Evolutionary conservation across 768 basidiomycete species (phyloP), one percentile per base, ranked within the genome.

Genomic region (Trametes cingulata): DNA sequence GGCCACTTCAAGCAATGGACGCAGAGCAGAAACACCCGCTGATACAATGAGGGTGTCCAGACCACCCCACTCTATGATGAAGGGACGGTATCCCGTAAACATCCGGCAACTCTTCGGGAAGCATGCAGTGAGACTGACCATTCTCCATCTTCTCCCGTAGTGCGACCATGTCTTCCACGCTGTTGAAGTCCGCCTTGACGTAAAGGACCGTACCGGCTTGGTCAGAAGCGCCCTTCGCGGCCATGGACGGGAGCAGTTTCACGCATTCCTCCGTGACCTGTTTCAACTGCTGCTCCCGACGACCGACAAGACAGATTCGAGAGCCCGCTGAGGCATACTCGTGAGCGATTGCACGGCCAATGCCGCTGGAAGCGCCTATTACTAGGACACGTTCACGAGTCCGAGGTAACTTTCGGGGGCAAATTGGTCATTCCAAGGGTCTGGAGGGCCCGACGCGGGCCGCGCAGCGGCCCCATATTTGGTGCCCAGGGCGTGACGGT

Each of bases 1-100:
- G 15, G 90, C 87, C 10, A 92, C 73, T 2, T 83, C 81, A 71
- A 95, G 77, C 24, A 96, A 75, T 0, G 93, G 89, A 52, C 82
- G 85, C 2, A 94, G 77, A 12, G 93, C 87, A 0, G 91, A 91
- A 0, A 95, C 90, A 3, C 95, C 95, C 2, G 93, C 93, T 33
- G 84, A 81, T 36, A 96, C 83, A 29, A 93, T 75, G 6, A 96
- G 69, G 0, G 94, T 96, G 71, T 96, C 94, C 1, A 95, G 65
- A 15, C 93, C 91, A 1, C 75, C 76, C 92, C 93, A 95, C 64
- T 78, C 94, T 95, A 61, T 1, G 58, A 14, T 13, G 25, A 41
- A 43, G 33, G 29, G 22, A 42, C 42, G 35, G 19, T 15, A 22
- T 14, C 24, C 6, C 35, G 45, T 20, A 46, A 43, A 57, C 15